A percentile compares a stretch with the other conserved stretches of the same genome.
Evolutionary conservation across 164 flowering plant species (phyloP).

Genomic region (Buxus sempervirens): DNA sequence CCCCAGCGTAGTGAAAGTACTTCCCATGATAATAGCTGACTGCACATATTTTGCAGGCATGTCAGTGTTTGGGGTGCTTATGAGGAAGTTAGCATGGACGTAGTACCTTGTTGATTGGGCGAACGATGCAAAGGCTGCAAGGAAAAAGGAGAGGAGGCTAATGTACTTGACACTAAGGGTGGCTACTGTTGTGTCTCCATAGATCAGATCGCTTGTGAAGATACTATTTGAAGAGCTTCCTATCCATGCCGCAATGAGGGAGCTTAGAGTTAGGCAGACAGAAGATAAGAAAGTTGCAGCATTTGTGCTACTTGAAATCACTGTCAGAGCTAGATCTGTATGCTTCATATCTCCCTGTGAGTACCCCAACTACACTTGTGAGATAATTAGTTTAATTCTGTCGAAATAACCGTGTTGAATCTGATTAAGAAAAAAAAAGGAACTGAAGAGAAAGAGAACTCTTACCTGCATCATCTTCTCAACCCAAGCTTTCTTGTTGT

Average conservation of each 20-base stretch:
- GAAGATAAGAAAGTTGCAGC: constrained; percentile 59
- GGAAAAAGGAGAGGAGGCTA: constrained; percentile 45
- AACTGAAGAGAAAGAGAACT: not conserved
- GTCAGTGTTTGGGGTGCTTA: constrained; percentile 53
- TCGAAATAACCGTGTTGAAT: not conserved
- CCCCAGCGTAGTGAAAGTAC: constrained; percentile 55
- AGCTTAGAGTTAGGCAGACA: constrained; percentile 43
- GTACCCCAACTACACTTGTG: not conserved
- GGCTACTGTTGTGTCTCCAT: constrained; percentile 47
- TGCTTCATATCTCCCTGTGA: constrained; percentile 35
- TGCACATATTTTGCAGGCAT: constrained; percentile 41
- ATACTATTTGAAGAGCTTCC: constrained; percentile 39
- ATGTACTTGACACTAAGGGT: constrained; percentile 49
- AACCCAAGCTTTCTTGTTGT: constrained; percentile 65
- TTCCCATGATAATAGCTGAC: constrained; percentile 45
- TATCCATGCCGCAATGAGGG: constrained; percentile 67
- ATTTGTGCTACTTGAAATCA: constrained; percentile 38
- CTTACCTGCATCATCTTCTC: constrained; percentile 57
- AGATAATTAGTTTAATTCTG: not conserved
- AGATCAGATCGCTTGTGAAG: constrained; percentile 34
- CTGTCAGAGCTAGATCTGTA: constrained; percentile 35
- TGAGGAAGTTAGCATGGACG: constrained; percentile 55
- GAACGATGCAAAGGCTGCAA: constrained; percentile 57
- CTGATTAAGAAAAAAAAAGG: too few relatives aligned
- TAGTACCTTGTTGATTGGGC: constrained; percentile 47